phyloP scores from a whole-genome alignment of 1,284 basidiomycete genomes.

The Melampsora americana region DNA sequence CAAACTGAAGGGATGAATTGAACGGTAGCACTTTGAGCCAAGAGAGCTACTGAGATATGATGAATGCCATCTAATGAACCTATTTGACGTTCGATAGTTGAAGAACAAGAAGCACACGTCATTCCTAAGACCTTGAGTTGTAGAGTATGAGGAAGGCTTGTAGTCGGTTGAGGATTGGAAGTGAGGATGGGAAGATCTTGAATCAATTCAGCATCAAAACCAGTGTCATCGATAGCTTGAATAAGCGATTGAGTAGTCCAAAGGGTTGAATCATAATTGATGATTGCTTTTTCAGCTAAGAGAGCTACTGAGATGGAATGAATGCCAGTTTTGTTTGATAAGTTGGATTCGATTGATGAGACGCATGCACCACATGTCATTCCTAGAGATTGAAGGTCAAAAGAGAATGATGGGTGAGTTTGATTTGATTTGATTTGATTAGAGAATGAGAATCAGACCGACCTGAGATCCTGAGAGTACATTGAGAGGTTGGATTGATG shows the following conservation, averaged over 20 bases:
- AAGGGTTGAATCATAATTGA: slow-evolving; percentile 76
- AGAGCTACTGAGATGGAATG: slow-evolving; percentile 84
- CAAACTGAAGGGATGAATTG: slow-evolving; percentile 68
- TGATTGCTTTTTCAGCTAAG: slow-evolving; percentile 82
- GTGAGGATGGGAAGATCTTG: background rate
- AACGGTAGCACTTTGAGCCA: slow-evolving; percentile 70
- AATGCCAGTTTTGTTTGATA: slow-evolving; percentile 80
- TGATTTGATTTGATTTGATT: background rate
- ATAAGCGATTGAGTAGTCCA: slow-evolving; percentile 79
- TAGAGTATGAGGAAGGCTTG: slow-evolving; percentile 58
- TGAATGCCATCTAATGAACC: slow-evolving; percentile 70
- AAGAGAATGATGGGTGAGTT: background rate
- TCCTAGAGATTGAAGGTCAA: slow-evolving; percentile 56
- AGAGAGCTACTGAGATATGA: slow-evolving; percentile 68
- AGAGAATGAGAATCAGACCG: background rate
- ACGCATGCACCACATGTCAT: slow-evolving; percentile 89
- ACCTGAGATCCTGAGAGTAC: slow-evolving; percentile 12
- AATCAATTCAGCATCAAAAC: slow-evolving; percentile 69
- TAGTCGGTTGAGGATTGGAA: slow-evolving; percentile 13
- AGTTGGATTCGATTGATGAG: slow-evolving; percentile 84
- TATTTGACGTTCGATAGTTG: slow-evolving; percentile 71
- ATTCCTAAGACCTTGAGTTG: slow-evolving; percentile 78
- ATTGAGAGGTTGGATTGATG: background rate
- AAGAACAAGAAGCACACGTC: slow-evolving; percentile 78
- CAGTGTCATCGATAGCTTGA: slow-evolving; percentile 86